Conservation (phyloP, 345 rosid genomes). For the Carallia pectinifolia region DNA sequence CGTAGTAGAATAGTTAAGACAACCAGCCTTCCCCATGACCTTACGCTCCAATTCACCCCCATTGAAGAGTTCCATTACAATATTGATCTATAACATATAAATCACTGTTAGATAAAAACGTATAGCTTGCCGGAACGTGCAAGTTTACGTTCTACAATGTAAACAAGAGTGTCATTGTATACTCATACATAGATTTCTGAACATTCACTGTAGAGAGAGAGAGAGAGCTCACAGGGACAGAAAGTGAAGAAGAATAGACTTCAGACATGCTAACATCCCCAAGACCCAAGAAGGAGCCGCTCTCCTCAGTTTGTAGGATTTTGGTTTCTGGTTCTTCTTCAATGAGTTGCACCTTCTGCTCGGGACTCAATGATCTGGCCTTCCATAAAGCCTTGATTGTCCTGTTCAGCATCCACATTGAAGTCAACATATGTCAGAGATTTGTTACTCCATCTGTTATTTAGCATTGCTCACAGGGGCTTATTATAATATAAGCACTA, state of each 20-base stretch:
- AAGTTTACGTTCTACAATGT: constrained; percentile 36
- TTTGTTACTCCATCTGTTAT: neutral
- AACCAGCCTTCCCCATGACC: constrained; percentile 88
- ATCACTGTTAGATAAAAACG: constrained; percentile 8
- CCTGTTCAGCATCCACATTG: constrained; percentile 34
- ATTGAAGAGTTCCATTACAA: constrained; percentile 68
- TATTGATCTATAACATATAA: constrained; percentile 45
- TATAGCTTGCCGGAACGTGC: neutral
- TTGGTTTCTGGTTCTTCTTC: constrained; percentile 89
- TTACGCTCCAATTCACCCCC: constrained; percentile 81
- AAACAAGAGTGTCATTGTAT: neutral
- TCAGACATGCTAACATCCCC: constrained; percentile 86
- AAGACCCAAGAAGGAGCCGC: constrained; percentile 72
- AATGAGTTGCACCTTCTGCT: constrained; percentile 85
- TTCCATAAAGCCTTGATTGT: constrained; percentile 98
- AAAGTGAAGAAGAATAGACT: constrained; percentile 53
- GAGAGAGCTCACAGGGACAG: constrained; percentile 68
- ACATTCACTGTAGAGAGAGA: constrained; percentile 18
- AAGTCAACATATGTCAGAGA: constrained; percentile 6
- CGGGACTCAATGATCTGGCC: constrained; percentile 86
- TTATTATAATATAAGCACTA: neutral
- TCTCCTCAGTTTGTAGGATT: constrained; percentile 68
- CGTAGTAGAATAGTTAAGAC: constrained; percentile 73
- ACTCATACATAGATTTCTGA: too few relatives aligned
- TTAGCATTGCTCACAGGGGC: neutral